Percentiles rank a stretch among this genome's conserved stretches.
Evolutionary conservation across 257 asterid species (phyloP).

Genomic region (Solanum pennellii): DNA sequence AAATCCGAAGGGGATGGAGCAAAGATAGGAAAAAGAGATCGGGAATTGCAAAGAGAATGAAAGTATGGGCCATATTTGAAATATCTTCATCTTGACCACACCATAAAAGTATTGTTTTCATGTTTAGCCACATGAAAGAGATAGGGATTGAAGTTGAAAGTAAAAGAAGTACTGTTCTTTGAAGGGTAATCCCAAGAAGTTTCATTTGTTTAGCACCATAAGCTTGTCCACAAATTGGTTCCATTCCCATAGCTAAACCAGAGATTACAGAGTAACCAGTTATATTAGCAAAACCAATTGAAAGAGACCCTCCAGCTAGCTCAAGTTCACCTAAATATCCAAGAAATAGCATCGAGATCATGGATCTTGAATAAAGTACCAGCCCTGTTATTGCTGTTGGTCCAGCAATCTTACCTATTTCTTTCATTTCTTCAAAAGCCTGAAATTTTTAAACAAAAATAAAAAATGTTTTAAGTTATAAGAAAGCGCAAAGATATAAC

Average conservation of each 20-base stretch:
- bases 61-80: constrained; percentile 63
- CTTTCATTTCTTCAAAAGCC: constrained; percentile 76
- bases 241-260: constrained; percentile 98
- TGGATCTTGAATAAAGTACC: constrained; percentile 65
- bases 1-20: constrained; percentile 69
- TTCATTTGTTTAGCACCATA: constrained; percentile 89
- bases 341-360: constrained; percentile 90
- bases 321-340: constrained; percentile 90
- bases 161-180: constrained; percentile 71
- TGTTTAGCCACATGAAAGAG: constrained; percentile 79
- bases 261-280: constrained; percentile 96
- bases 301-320: constrained; percentile 84
- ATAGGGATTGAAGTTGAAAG: constrained; percentile 66
- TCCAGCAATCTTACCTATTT: constrained; percentile 68
- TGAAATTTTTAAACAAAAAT: not conserved
- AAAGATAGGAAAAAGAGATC: constrained; percentile 72
- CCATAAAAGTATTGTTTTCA: constrained; percentile 55
- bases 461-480: not conserved
- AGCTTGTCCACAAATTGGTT: constrained; percentile 95
- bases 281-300: constrained; percentile 92
- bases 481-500: not conserved
- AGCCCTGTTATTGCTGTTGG: constrained; percentile 84
- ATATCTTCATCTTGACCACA: constrained; percentile 78
- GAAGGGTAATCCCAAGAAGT: constrained; percentile 77
- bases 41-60: constrained; percentile 69